phyloP scores from a whole-genome alignment of 225 moss, liverwort and hornwort genomes.

The Pseudisothecium myosuroides region DNA sequence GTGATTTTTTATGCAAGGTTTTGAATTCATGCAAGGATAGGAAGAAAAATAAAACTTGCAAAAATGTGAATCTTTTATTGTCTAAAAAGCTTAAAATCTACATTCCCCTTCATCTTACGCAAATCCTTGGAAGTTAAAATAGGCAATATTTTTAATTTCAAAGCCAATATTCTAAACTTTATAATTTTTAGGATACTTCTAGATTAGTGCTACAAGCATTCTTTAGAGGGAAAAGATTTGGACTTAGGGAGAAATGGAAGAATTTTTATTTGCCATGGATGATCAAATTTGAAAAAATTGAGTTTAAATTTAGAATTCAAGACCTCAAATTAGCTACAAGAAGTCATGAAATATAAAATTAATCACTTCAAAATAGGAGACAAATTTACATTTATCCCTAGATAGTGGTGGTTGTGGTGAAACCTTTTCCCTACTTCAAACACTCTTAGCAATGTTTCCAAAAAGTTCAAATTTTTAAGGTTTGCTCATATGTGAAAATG shows the following conservation, averaged over 20 bases:
- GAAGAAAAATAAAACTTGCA: neutral
- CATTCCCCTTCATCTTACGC: neutral
- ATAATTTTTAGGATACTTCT: neutral
- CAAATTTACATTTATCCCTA: neutral
- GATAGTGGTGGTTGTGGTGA: neutral
- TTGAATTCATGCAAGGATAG: neutral
- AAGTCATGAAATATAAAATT: neutral
- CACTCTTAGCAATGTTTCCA: rapidly evolving
- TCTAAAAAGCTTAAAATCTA: neutral
- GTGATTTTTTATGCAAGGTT: neutral
- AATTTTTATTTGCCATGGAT: rapidly evolving
- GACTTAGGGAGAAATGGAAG: rapidly evolving
- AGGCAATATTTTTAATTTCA: neutral
- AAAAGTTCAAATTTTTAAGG: neutral
- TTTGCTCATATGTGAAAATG: rapidly evolving
- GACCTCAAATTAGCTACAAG: neutral
- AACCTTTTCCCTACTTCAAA: neutral
- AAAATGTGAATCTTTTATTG: neutral
- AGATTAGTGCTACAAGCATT: neutral
- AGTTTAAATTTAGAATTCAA: neutral
- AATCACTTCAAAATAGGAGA: neutral
- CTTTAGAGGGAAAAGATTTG: rapidly evolving
- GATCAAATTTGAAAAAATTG: neutral
- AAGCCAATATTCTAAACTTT: neutral
- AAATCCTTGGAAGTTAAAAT: neutral